Percentiles rank a stretch among this genome's conserved stretches.
Evolutionary conservation across 1,284 basidiomycete species (phyloP).

Genomic region (Stereum hirsutum): DNA sequence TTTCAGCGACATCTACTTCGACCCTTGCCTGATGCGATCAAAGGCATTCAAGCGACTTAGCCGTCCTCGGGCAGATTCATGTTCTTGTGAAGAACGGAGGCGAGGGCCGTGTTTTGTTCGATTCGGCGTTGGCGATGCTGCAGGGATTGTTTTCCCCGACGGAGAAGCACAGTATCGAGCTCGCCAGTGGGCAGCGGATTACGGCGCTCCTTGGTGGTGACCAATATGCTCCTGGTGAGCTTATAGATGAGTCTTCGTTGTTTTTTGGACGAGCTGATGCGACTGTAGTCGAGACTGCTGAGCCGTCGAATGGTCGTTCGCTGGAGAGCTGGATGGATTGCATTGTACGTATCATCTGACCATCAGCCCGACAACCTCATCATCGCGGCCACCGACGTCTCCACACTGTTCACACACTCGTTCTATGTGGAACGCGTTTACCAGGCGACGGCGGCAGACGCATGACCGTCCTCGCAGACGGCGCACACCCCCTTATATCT

Average conservation of each 20-base stretch:
- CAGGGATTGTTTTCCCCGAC: constrained; percentile 78
- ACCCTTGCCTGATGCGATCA: constrained; percentile 51
- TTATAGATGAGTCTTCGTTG: not conserved
- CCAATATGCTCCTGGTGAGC: constrained; percentile 65
- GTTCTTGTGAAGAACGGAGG: constrained; percentile 76
- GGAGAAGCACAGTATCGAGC: constrained; percentile 53
- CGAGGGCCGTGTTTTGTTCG: constrained; percentile 79
- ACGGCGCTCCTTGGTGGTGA: constrained; percentile 76
- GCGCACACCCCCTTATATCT: constrained; percentile 90
- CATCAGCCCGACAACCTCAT: constrained; percentile 83
- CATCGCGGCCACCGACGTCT: constrained; percentile 58
- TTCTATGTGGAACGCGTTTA: constrained; percentile 22
- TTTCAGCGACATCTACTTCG: constrained; percentile 65
- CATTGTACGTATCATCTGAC: constrained; percentile 53
- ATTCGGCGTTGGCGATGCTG: constrained; percentile 68
- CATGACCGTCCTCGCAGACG: constrained; percentile 70
- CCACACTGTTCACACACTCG: constrained; percentile 43
- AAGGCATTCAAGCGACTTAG: constrained; percentile 56
- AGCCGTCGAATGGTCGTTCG: constrained; percentile 74
- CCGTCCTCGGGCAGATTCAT: constrained; percentile 66
- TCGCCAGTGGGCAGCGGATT: constrained; percentile 72
- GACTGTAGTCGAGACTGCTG: constrained; percentile 74
- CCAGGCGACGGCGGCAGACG: constrained; percentile 8
- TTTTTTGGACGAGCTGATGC: constrained; percentile 3
- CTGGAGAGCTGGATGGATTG: constrained; percentile 83